Base-by-base conservation (phyloP, 805 yeast genomes). In the Hanseniaspora mollemarum region DNA sequence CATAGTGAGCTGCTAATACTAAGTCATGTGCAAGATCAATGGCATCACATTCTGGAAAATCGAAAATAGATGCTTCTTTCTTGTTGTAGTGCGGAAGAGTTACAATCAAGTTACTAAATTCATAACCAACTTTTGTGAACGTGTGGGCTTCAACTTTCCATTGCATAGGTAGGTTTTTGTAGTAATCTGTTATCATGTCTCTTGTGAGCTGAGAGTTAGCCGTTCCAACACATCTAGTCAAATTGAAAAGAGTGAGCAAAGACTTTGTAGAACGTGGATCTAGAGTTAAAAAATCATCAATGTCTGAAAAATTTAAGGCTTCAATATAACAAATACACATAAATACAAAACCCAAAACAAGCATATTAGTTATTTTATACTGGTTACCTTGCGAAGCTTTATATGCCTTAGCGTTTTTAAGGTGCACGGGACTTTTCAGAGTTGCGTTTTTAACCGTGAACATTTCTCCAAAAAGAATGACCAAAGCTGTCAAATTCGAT, bases 1-100 rank as follows among this genome's bases (percentile, higher is more conserved):
- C 83, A 55, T 75, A 77, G 55, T 77, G 83, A 0, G 78, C 82
- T 3, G 74, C 74, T 2, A 77, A 54, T 0, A 49, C 15, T 5
- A 70, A 63, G 8, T 59, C 60, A 2, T 59, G 55, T 2, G 57
- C 57, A 4, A 57, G 57, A 7, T 51, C 39, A 9, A 16, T 43
- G 1, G 28, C 40, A 21, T 7, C 16, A 38, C 41, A 31, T 10
- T 8, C 32, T 13, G 36, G 15, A n/a, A 3, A 8, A 3, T 4
- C 13, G 19, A 41, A 41, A 2, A n/a, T 2, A 16, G 8, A 18
- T 19, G 24, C 5, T 2, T 46, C 21, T 26, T 28, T 19, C 4
- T 35, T 26, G 13, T 41, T 28, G 24, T 35, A 35, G 16, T 41
- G 26, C 15, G 60, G 59, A 18, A 61, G 50, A 1, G 70, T 61